Evolutionary conservation across 163 green algal species (phyloP).

Genomic region (Chloromonas sp.): DNA sequence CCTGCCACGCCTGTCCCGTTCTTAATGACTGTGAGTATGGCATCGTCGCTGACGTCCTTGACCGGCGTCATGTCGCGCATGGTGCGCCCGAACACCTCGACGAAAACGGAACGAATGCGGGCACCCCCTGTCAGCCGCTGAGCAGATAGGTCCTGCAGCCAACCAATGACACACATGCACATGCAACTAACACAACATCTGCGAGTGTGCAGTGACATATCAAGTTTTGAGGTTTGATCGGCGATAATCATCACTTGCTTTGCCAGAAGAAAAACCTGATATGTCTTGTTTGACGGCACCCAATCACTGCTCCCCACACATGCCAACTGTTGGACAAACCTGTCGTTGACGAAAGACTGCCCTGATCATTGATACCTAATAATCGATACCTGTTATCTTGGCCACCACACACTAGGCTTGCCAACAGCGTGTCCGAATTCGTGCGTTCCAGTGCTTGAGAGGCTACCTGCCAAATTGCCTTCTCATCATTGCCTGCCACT

Average conservation of each 20-base stretch:
- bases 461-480: no score
- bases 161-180: neutral
- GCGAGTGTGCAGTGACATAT: no score
- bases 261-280: neutral
- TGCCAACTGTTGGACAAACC: neutral
- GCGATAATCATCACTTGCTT: neutral
- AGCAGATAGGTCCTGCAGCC: constrained; percentile 14
- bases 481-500: neutral
- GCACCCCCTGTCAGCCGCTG: constrained; percentile 58
- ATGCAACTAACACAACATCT: neutral
- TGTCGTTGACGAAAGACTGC: no score
- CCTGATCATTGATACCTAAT: no score
- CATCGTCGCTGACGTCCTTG: constrained; percentile 82
- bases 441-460: no score
- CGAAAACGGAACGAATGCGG: constrained; percentile 83
- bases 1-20: constrained; percentile 87
- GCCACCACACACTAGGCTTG: neutral
- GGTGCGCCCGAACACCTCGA: constrained; percentile 78
- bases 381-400: neutral
- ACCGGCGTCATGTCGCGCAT: constrained; percentile 71
- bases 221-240: neutral
- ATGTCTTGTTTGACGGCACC: neutral
- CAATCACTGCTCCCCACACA: neutral
- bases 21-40: constrained; percentile 80
- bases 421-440: neutral